Evolutionary conservation across 2,329 filamentous ascomycete species (phyloP).

Genomic region (Tolypocladium tundrense): DNA sequence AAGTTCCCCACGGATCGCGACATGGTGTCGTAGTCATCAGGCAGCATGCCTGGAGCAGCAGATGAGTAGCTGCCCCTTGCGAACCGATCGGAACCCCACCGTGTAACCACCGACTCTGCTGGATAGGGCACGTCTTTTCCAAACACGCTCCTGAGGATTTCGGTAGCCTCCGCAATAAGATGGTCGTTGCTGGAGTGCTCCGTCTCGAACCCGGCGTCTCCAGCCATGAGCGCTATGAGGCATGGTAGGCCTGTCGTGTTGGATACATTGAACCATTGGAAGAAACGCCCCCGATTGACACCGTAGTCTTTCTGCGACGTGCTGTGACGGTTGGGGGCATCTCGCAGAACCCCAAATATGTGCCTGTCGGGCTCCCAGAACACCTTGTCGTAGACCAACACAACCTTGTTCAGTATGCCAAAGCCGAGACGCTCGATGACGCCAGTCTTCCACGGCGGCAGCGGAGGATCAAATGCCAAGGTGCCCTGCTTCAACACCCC

Average conservation of each 20-base stretch:
- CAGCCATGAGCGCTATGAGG: slow-evolving; percentile 88
- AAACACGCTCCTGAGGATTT: slow-evolving; percentile 69
- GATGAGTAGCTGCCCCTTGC: slow-evolving; percentile 94
- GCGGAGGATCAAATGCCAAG: slow-evolving; percentile 76
- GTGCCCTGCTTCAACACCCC: slow-evolving; percentile 80
- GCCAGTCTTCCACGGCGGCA: slow-evolving; percentile 78
- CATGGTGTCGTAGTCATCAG: slow-evolving; percentile 90
- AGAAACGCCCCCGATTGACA: slow-evolving; percentile 76
- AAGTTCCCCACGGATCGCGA: slow-evolving; percentile 74
- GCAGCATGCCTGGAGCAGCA: slow-evolving; percentile 69
- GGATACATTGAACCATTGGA: slow-evolving; percentile 94
- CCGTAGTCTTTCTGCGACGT: slow-evolving; percentile 72
- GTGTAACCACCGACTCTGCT: slow-evolving; percentile 76
- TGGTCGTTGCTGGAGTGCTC: slow-evolving; percentile 66
- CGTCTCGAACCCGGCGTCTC: slow-evolving; percentile 82
- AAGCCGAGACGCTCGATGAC: slow-evolving; percentile 81
- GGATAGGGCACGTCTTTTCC: slow-evolving; percentile 62
- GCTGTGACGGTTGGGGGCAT: slow-evolving; percentile 59
- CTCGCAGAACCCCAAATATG: slow-evolving; percentile 85
- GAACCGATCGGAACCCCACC: slow-evolving; percentile 86
- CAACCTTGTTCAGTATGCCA: slow-evolving; percentile 89
- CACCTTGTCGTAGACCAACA: slow-evolving; percentile 75
- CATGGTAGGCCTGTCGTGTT: slow-evolving; percentile 82
- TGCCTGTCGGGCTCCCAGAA: slow-evolving; percentile 89
- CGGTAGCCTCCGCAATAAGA: slow-evolving; percentile 71